A percentile compares a stretch with the other conserved stretches of the same genome.
Conservation (phyloP, 352 stramenopile species). For the Phytophthora palmivora region DNA sequence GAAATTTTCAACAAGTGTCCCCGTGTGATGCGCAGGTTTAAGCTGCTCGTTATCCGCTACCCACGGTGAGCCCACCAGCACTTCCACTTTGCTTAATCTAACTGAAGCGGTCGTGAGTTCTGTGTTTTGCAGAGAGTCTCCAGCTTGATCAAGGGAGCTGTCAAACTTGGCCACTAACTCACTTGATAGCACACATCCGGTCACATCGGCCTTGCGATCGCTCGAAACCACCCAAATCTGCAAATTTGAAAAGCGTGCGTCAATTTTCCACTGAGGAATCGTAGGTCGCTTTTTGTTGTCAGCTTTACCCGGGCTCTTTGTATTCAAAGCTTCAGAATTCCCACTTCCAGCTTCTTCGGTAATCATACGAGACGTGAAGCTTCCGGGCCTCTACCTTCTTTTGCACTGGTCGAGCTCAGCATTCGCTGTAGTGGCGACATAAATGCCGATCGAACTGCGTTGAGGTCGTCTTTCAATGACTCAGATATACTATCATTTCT, state of each 20-base stretch:
- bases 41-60: conserved; percentile 12
- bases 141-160: conserved; percentile 18
- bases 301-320: conserved; percentile 1
- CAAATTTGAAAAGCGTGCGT: conserved; percentile 54
- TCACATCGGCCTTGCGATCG: conserved; percentile 60
- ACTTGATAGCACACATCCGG: conserved; percentile 61
- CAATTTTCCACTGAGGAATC: conserved; percentile 49
- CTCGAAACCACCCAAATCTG: conserved; percentile 77
- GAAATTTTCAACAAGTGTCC: conserved; percentile 60
- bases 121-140: conserved; percentile 9
- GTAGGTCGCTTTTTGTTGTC: conserved; percentile 13
- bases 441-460: conserved; percentile 38
- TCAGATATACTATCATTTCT: conserved; percentile 68
- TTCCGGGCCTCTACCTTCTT: conserved; percentile 33
- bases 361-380: conserved; percentile 38
- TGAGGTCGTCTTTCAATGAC: conserved; percentile 53
- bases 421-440: conserved; percentile 57
- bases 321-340: conserved; percentile 16
- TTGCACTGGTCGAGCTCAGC: conserved; percentile 43
- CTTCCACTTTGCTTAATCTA: conserved; percentile 42
- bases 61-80: conserved; percentile 43
- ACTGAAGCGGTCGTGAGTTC: conserved; percentile 41
- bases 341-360: conserved; percentile 32
- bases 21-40: conserved; percentile 38
- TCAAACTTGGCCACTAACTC: conserved; percentile 38